These are phyloP conservation scores for Scolecobasidium constrictum DNA, from an alignment of 2,329 filamentous ascomycete species.

Conservation along the genomic window DNA sequence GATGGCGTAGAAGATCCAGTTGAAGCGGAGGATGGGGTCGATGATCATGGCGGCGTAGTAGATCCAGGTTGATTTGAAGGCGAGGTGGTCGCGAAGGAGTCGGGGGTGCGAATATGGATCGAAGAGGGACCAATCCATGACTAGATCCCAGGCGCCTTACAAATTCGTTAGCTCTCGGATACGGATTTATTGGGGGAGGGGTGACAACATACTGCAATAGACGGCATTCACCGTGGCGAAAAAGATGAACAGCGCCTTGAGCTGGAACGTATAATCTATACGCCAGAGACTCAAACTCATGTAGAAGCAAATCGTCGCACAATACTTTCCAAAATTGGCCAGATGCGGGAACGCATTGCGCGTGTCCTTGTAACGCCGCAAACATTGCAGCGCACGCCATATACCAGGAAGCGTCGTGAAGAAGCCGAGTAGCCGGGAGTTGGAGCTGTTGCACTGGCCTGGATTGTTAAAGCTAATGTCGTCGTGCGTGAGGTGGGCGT, in stretches of 20 bases:
- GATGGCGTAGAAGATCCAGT: constrained; percentile 89
- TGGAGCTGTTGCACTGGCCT: constrained; percentile 68
- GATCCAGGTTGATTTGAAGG: constrained; percentile 65
- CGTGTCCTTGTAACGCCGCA: constrained; percentile 82
- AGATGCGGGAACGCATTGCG: constrained; percentile 83
- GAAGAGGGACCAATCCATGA: constrained; percentile 69
- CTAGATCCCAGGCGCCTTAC: constrained; percentile 75
- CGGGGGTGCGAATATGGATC: constrained; percentile 7
- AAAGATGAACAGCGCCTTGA: constrained; percentile 63
- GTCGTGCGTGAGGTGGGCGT: constrained; percentile 43
- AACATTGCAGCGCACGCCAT: constrained; percentile 82
- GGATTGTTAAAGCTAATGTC: constrained; percentile 58
- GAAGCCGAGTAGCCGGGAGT: constrained; percentile 79
- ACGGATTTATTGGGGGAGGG: not conserved
- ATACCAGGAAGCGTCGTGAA: constrained; percentile 73
- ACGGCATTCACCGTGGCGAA: constrained; percentile 74
- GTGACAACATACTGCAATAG: constrained; percentile 56
- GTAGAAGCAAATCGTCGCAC: constrained; percentile 70
- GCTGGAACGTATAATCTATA: constrained; percentile 47
- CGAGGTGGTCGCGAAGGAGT: constrained; percentile 66
- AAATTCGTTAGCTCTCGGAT: not conserved
- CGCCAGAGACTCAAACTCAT: constrained; percentile 74
- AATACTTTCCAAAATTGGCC: constrained; percentile 86
- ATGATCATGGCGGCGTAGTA: constrained; percentile 81
- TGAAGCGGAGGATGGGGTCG: constrained; percentile 79